Base-by-base conservation (phyloP, 1,139 yeast species). In the Hanseniaspora gamundiae region DNA sequence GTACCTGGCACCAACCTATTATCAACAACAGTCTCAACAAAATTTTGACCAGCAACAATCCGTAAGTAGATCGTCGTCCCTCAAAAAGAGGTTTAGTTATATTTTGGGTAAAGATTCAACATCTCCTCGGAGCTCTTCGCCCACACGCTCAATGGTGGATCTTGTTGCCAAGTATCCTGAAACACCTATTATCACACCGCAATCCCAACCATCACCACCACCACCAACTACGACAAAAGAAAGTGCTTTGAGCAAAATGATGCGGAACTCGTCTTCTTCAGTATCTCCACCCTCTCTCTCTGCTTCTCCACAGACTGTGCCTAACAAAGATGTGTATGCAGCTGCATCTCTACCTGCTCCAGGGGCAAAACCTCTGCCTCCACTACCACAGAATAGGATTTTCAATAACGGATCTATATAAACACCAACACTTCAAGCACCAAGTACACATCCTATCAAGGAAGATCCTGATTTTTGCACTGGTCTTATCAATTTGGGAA, bases 401-500 rank as follows among this genome's bases (percentile, higher is more conserved):
- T 29, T 29, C 33, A 29, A 29, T 28, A 17, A 33, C 11, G 24
- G 24, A 33, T 10, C 24, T 2, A 22, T 13, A 33, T 17, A 8
- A 17, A 13, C 22, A 14, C n/a, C n/a, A 17, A 19, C 24, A 13
- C 16, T 19, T 4, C 13, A 9, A 17, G 6, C 36, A 8, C 6
- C 36, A 2, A 13, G 11, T 4, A 8, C 36, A 17, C 36, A 17
- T 33, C 14, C 36, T n/a, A 19, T 19, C 10, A 17, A 11, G n/a
- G 13, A 9, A 4, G 21, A 56, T 38, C 49, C 62, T 6, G 60
- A 65, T 41, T 60, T 65, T 38, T 61, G 68, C 11, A 69, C 76
- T 0, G 95, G 96, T 0, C 67, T 91, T 30, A 72, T 72, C 42
- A 91, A 91, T 57, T 69, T 84, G 50, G 96, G 97, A 1, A 91